A percentile compares a stretch with the other conserved stretches of the same genome.
These are phyloP conservation scores for Saccharomyces hybrid DNA, from an alignment of 1,139 yeast species.

Conservation along the genomic window DNA sequence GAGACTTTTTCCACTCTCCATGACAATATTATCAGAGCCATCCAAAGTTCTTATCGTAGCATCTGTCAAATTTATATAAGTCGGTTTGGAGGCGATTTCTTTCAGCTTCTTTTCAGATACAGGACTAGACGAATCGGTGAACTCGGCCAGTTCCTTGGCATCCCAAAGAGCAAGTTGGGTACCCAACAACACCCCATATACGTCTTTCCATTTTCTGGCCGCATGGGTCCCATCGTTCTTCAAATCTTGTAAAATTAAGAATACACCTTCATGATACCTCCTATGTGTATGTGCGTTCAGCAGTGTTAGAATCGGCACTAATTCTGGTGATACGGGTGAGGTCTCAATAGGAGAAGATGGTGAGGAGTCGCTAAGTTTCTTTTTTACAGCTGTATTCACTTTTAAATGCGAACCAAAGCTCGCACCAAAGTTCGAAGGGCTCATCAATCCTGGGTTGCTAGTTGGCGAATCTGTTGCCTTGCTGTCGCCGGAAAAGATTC, in stretches of 20 bases:
- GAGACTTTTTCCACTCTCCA: constrained; percentile 71
- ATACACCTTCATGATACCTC: constrained; percentile 65
- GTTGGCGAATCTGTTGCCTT: constrained; percentile 6
- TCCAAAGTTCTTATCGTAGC: constrained; percentile 75
- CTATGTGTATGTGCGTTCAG: constrained; percentile 67
- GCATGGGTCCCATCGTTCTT: constrained; percentile 78
- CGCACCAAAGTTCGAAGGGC: background rate
- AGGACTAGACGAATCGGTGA: constrained; percentile 31
- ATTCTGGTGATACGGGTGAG: constrained; percentile 45
- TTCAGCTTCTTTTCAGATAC: constrained; percentile 45
- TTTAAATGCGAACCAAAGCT: background rate
- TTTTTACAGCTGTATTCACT: background rate
- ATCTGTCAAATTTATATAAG: constrained; percentile 83
- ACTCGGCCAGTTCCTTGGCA: constrained; percentile 60
- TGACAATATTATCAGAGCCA: constrained; percentile 68
- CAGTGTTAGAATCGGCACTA: constrained; percentile 67
- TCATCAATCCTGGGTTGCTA: background rate
- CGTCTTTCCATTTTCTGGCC: constrained; percentile 83
- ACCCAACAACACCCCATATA: constrained; percentile 84
- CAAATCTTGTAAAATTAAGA: constrained; percentile 63
- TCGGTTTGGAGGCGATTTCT: constrained; percentile 59
- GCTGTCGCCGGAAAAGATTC: constrained; percentile 10
- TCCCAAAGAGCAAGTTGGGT: constrained; percentile 91
- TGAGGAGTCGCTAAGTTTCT: background rate
- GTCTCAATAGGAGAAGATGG: background rate